Evolutionary conservation across 306 rosid genomes (phyloP).

Genomic region (Vigna angularis): DNA sequence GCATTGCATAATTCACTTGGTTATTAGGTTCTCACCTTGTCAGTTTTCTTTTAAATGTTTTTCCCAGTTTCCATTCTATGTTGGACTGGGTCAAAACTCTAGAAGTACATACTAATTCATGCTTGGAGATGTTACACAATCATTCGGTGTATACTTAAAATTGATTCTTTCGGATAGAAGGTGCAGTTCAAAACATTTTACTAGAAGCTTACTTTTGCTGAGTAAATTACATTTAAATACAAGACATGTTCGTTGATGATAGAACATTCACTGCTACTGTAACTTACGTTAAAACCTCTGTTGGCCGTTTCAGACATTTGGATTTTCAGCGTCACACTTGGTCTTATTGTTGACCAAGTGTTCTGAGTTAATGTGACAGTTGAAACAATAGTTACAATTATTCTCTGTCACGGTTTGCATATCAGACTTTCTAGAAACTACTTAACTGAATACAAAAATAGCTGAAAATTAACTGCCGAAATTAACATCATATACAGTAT

Average conservation of each 20-base stretch:
- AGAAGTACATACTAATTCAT: background rate
- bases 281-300: background rate
- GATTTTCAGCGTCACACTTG: slow-evolving; percentile 18
- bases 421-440: slow-evolving; percentile 23
- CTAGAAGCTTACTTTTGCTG: too few relatives aligned
- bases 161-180: too few relatives aligned
- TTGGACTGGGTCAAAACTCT: background rate
- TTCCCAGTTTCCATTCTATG: background rate
- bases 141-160: too few relatives aligned
- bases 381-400: background rate
- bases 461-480: too few relatives aligned
- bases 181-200: too few relatives aligned
- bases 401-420: background rate
- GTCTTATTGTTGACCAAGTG: slow-evolving; percentile 38
- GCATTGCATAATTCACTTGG: background rate
- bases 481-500: too few relatives aligned
- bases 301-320: background rate
- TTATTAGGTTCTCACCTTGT: background rate
- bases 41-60: background rate
- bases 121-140: too few relatives aligned
- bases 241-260: slow-evolving; percentile 3
- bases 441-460: background rate
- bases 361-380: slow-evolving; percentile 12
- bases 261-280: slow-evolving; percentile 29
- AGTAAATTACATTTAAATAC: too few relatives aligned